A percentile compares a stretch with the other conserved stretches of the same genome.
Conservation (phyloP, 2,329 filamentous ascomycete genomes). For the Claviceps fusiformis region DNA sequence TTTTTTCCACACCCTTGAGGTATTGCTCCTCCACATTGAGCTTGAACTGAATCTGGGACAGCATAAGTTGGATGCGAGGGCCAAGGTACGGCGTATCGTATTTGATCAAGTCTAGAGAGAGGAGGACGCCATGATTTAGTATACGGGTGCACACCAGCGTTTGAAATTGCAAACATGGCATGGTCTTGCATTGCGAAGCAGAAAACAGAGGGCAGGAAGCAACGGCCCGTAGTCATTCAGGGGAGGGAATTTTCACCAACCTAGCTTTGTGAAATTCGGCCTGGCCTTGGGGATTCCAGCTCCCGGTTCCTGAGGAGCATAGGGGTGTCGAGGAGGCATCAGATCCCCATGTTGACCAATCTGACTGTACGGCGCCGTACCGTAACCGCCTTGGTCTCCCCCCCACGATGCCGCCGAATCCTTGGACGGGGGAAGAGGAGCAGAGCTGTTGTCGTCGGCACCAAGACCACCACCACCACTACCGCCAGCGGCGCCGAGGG, state of each 20-base stretch:
- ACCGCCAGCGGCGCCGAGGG: constrained; percentile 26
- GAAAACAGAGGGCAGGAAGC: neutral
- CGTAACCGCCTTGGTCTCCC: constrained; percentile 49
- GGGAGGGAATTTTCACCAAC: constrained; percentile 36
- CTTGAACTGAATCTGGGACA: constrained; percentile 97
- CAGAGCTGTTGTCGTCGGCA: constrained; percentile 27
- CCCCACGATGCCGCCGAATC: constrained; percentile 36
- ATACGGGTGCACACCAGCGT: neutral
- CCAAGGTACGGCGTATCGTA: constrained; percentile 93
- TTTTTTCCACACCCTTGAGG: constrained; percentile 97
- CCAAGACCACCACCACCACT: constrained; percentile 16
- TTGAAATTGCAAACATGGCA: neutral
- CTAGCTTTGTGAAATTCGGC: constrained; percentile 91
- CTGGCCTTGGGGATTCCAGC: constrained; percentile 57
- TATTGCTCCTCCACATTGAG: constrained; percentile 98
- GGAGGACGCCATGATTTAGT: neutral
- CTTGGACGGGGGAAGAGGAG: constrained; percentile 54
- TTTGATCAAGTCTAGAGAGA: constrained; percentile 74
- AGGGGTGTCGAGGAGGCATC: constrained; percentile 73
- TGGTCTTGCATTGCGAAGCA: neutral
- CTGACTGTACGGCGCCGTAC: constrained; percentile 38
- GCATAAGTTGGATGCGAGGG: constrained; percentile 95
- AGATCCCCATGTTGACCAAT: constrained; percentile 54
- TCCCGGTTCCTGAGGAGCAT: constrained; percentile 52
- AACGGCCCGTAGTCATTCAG: neutral